A percentile compares a stretch with the other conserved stretches of the same genome.
Evolutionary conservation across 805 yeast species (phyloP).

Genomic region (Ogataea methanolica): DNA sequence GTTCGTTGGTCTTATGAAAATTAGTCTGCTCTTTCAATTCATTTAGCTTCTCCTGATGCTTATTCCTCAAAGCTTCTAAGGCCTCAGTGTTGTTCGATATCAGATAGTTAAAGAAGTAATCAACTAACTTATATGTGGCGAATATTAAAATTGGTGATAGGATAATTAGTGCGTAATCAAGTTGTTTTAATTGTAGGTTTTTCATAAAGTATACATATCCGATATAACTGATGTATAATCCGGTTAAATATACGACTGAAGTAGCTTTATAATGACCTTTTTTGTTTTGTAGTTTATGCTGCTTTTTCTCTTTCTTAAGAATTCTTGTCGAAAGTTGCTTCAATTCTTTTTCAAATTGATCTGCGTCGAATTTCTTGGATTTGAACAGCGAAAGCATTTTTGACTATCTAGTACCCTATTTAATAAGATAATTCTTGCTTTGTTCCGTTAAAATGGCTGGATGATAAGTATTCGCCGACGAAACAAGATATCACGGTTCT

Average conservation of each 20-base stretch:
- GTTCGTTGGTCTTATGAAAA: slow-evolving; percentile 69
- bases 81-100: slow-evolving; percentile 19
- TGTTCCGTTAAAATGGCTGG: no score
- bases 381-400: slow-evolving; percentile 18
- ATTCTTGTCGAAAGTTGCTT: slow-evolving; percentile 35
- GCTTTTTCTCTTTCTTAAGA: slow-evolving; percentile 19
- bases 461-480: no score
- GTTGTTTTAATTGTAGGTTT: not conserved
- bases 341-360: slow-evolving; percentile 39
- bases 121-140: slow-evolving; percentile 9
- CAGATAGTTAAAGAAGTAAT: slow-evolving; percentile 15
- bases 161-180: slow-evolving; percentile 2
- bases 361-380: slow-evolving; percentile 37
- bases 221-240: slow-evolving; percentile 20
- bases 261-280: slow-evolving; percentile 13
- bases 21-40: slow-evolving; percentile 51
- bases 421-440: no score
- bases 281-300: slow-evolving; percentile 12
- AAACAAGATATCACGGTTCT: no score
- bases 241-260: slow-evolving; percentile 15
- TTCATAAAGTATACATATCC: slow-evolving; percentile 16
- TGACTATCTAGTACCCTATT: no score
- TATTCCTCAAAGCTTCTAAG: slow-evolving; percentile 25
- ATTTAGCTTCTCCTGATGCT: slow-evolving; percentile 33
- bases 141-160: slow-evolving; percentile 14